phyloP scores from a whole-genome alignment of 106 monocot species.

The Allium sativum region DNA sequence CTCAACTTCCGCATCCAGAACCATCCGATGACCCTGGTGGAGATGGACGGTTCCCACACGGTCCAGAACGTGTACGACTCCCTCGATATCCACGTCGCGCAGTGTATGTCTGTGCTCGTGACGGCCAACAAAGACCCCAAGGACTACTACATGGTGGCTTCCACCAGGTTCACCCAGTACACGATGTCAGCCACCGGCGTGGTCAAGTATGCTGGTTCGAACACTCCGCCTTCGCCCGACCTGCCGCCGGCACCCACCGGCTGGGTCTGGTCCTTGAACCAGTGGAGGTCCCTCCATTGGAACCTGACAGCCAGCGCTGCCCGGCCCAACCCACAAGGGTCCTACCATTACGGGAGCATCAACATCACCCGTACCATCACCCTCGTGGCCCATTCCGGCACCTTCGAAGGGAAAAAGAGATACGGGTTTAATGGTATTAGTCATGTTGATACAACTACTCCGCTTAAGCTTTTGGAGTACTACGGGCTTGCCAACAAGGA shows the following conservation, averaged over 20 bases:
- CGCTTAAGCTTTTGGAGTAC: constrained; percentile 24
- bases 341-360: constrained; percentile 34
- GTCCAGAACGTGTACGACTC: constrained; percentile 41
- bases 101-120: constrained; percentile 28
- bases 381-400: constrained; percentile 4
- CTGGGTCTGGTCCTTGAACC: constrained; percentile 37
- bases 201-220: constrained; percentile 19
- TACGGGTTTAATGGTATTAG: constrained; percentile 23
- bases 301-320: constrained; percentile 39
- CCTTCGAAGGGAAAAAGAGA: constrained; percentile 14
- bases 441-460: constrained; percentile 13
- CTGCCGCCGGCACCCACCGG: constrained; percentile 22
- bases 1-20: constrained; percentile 57
- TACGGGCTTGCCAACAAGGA: constrained; percentile 13
- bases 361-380: constrained; percentile 36
- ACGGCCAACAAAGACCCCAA: constrained; percentile 20
- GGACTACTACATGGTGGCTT: constrained; percentile 35
- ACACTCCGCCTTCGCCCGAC: constrained; percentile 9
- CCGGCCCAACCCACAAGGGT: constrained; percentile 32
- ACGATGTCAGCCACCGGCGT: constrained; percentile 10
- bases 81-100: constrained; percentile 30
- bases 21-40: constrained; percentile 41
- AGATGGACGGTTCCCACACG: constrained; percentile 67
- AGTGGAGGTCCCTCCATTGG: constrained; percentile 41
- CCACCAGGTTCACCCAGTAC: constrained; percentile 24